These are phyloP conservation scores for Globisporangium heterothallicum DNA, from an alignment of 352 stramenopile genomes.

Conservation along the genomic window DNA sequence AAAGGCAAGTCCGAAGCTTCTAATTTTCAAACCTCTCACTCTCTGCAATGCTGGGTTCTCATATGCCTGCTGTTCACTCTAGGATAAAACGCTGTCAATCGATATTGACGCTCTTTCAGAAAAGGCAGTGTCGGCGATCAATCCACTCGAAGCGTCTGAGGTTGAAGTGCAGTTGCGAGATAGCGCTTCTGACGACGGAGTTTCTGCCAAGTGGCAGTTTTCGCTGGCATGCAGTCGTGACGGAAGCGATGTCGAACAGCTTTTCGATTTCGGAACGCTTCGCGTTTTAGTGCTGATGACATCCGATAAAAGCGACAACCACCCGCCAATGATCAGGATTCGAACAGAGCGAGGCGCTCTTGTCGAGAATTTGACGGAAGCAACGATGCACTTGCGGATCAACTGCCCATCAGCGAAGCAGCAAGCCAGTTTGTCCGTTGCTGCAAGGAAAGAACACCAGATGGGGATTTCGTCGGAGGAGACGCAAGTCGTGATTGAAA, in stretches of 20 bases:
- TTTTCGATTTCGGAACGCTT: conserved; percentile 28
- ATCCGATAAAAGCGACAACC: not conserved
- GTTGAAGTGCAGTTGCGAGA: conserved; percentile 13
- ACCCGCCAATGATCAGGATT: conserved; percentile 27
- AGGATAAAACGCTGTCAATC: conserved; percentile 9
- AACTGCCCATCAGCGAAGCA: conserved; percentile 5
- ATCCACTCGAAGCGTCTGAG: conserved; percentile 27
- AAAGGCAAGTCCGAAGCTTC: conserved; percentile 21
- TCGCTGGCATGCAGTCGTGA: conserved; percentile 8
- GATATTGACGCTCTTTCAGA: conserved; percentile 15
- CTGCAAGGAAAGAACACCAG: conserved; percentile 5
- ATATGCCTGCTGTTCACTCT: not conserved
- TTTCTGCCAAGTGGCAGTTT: conserved; percentile 1
- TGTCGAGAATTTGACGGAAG: conserved; percentile 12
- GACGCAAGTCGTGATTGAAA: conserved; percentile 9
- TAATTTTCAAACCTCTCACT: not conserved
- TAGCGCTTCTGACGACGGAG: not conserved
- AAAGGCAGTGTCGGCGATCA: conserved; percentile 28
- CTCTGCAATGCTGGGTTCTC: not conserved
- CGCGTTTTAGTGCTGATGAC: conserved; percentile 19
- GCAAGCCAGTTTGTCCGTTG: not conserved
- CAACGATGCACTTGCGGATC: conserved; percentile 6
- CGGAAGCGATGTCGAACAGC: conserved; percentile 15
- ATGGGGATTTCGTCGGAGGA: conserved; percentile 10
- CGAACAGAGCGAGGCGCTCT: conserved; percentile 16